Conservation (phyloP, 176 grass and related monocot species). For the Typha latifolia region DNA sequence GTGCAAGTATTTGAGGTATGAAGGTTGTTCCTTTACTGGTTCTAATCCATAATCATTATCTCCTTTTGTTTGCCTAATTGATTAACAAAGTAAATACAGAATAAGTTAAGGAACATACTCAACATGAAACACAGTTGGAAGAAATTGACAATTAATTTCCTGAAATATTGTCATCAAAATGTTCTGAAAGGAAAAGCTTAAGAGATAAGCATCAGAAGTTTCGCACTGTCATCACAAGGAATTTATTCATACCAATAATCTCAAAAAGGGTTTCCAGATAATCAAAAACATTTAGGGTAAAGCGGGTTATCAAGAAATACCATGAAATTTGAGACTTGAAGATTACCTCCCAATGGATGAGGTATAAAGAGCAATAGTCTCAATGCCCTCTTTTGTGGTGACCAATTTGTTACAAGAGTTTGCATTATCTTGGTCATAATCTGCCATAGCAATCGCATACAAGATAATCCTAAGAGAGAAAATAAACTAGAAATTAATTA, state of each 20-base stretch:
- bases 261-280: constrained; percentile 8
- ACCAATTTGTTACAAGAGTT: constrained; percentile 43
- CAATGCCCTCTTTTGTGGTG: constrained; percentile 58
- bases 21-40: too few species aligned
- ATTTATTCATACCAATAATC: neutral
- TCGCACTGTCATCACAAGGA: too few species aligned
- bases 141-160: too few species aligned
- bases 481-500: neutral
- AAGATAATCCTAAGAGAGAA: constrained; percentile 64
- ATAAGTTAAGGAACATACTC: too few species aligned
- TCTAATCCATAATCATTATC: too few species aligned
- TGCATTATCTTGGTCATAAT: constrained; percentile 64
- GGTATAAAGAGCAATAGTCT: constrained; percentile 65
- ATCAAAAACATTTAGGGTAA: constrained; percentile 4
- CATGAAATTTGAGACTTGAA: neutral
- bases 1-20: too few species aligned
- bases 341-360: constrained; percentile 67
- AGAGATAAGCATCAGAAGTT: too few species aligned
- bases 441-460: constrained; percentile 72
- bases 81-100: too few species aligned
- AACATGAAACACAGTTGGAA: too few species aligned
- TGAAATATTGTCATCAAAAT: too few species aligned
- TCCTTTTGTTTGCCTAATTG: too few species aligned
- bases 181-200: too few species aligned
- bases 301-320: neutral